Evolutionary conservation across 2,329 filamentous ascomycete species (phyloP).

Genomic region (Orbilia javanica): DNA sequence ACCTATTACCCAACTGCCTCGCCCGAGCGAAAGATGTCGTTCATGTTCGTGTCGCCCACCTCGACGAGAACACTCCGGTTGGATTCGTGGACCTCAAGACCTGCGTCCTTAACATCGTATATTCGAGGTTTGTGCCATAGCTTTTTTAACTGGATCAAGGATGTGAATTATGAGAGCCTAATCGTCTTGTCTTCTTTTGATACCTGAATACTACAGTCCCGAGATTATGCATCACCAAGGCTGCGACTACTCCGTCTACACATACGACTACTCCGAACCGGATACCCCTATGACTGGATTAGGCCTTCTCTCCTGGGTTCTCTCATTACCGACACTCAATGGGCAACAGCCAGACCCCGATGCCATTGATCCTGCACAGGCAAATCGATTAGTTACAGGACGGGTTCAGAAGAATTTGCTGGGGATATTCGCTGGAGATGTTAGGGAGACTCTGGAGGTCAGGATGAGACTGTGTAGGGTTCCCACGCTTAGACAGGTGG

Average conservation of each 20-base stretch:
- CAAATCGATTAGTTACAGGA: conserved; percentile 79
- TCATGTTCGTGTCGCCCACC: conserved; percentile 55
- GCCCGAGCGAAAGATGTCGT: conserved; percentile 55
- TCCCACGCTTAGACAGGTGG: conserved; percentile 69
- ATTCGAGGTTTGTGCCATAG: conserved; percentile 56
- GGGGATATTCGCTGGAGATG: conserved; percentile 81
- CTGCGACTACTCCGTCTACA: conserved; percentile 94
- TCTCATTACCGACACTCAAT: conserved; percentile 71
- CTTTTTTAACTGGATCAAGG: neutral
- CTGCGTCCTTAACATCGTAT: conserved; percentile 55
- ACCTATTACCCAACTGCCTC: conserved; percentile 55
- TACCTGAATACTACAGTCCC: conserved; percentile 74
- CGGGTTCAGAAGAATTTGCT: conserved; percentile 88
- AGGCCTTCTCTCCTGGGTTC: conserved; percentile 88
- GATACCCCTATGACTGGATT: conserved; percentile 94
- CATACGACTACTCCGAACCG: conserved; percentile 94
- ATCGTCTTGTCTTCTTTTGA: conserved; percentile 28
- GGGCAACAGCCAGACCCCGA: conserved; percentile 66
- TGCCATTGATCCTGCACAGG: conserved; percentile 60
- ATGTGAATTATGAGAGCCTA: conserved; percentile 26
- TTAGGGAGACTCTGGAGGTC: conserved; percentile 91
- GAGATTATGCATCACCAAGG: conserved; percentile 82
- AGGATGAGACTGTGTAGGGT: conserved; percentile 87
- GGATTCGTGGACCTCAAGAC: conserved; percentile 58
- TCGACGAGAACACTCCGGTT: conserved; percentile 54